Conservation (phyloP, 768 basidiomycete species). For the Suillus subluteus region DNA sequence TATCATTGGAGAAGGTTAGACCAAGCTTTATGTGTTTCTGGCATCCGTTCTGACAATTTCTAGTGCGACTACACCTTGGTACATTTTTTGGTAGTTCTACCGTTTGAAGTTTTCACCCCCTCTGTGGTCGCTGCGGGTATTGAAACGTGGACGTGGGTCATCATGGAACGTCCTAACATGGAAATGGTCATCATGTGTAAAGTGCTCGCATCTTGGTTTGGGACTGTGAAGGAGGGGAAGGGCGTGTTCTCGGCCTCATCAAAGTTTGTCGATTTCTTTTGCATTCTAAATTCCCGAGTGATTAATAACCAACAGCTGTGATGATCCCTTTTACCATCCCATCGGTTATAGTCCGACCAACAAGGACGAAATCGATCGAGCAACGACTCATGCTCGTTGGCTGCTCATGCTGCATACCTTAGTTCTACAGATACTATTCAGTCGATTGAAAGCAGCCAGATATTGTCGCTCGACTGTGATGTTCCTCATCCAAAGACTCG, state of each 20-base stretch:
- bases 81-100: slow-evolving; percentile 84
- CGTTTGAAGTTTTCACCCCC: slow-evolving; percentile 89
- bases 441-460: slow-evolving; percentile 90
- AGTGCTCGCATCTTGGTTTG: slow-evolving; percentile 85
- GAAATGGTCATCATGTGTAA: slow-evolving; percentile 88
- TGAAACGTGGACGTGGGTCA: slow-evolving; percentile 96
- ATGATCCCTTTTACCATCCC: slow-evolving; percentile 86
- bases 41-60: background rate
- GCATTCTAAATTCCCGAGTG: background rate
- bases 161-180: slow-evolving; percentile 79
- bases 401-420: slow-evolving; percentile 83
- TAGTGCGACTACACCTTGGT: slow-evolving; percentile 87
- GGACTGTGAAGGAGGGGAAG: slow-evolving; percentile 72
- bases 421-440: slow-evolving; percentile 86
- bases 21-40: slow-evolving; percentile 6
- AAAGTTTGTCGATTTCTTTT: slow-evolving; percentile 60
- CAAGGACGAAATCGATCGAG: slow-evolving; percentile 79
- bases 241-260: slow-evolving; percentile 83
- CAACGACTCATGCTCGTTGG: slow-evolving; percentile 67
- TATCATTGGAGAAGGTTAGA: slow-evolving; percentile 65
- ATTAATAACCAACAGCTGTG: slow-evolving; percentile 55
- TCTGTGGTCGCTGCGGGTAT: slow-evolving; percentile 84
- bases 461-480: slow-evolving; percentile 86
- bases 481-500: slow-evolving; percentile 82
- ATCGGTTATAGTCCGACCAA: slow-evolving; percentile 91